Percentiles rank a stretch among this genome's conserved stretches.
These are phyloP conservation scores for Thermothelomyces thermophilus DNA, from an alignment of 2,329 filamentous ascomycete species.

Conservation along the genomic window DNA sequence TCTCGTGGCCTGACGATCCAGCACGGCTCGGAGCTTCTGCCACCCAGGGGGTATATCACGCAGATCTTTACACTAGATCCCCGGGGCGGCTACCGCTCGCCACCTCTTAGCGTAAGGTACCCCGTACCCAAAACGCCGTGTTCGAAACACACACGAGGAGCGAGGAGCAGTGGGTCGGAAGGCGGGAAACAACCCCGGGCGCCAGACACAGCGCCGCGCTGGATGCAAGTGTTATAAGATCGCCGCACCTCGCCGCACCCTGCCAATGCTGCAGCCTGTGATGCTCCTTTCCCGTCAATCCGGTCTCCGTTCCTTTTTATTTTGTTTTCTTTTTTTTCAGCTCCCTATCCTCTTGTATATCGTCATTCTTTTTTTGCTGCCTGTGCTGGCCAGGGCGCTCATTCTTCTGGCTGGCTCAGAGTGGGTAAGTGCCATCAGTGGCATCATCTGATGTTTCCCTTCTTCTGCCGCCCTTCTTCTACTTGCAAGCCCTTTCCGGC, in stretches of 20 bases:
- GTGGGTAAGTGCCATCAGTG: background rate
- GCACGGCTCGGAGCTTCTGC: background rate
- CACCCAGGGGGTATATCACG: background rate
- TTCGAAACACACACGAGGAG: conserved; percentile 16
- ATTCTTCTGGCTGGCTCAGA: conserved; percentile 6
- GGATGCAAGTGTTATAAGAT: conserved; percentile 20
- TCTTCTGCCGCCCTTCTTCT: background rate
- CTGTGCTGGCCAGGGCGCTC: conserved; percentile 16
- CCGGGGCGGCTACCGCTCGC: conserved; percentile 21
- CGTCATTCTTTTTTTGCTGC: conserved; percentile 9
- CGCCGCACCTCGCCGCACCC: conserved; percentile 6
- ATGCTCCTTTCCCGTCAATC: conserved; percentile 1
- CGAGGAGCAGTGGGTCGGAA: conserved; percentile 11
- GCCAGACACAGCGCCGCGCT: background rate
- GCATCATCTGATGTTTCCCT: conserved; percentile 2
- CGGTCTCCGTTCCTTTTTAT: conserved; percentile 1
- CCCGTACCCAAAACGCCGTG: conserved; percentile 7
- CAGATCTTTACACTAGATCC: conserved; percentile 6
- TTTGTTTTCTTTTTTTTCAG: background rate
- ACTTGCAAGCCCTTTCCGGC: conserved; percentile 1
- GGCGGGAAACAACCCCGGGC: conserved; percentile 8
- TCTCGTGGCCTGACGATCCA: background rate
- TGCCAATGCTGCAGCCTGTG: conserved; percentile 9
- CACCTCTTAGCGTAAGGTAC: conserved; percentile 12
- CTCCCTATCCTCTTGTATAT: conserved; percentile 3